These are phyloP conservation scores for Myochromella boudieri DNA, from an alignment of 768 basidiomycete genomes.

Conservation along the genomic window DNA sequence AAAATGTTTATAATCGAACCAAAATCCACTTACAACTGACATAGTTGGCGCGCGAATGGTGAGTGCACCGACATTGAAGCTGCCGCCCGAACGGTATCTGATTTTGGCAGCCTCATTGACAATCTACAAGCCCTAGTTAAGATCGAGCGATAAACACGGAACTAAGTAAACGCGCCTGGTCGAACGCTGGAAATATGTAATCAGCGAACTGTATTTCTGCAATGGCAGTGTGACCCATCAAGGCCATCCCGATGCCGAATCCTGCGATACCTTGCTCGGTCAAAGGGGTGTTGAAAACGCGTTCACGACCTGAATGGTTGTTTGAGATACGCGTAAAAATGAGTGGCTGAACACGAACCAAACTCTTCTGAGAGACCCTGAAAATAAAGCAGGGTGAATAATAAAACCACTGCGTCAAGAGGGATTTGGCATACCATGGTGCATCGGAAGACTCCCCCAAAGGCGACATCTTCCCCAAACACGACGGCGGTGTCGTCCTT, in stretches of 20 bases:
- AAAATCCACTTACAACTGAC: constrained; percentile 64
- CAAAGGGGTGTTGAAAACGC: constrained; percentile 94
- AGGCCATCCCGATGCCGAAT: constrained; percentile 88
- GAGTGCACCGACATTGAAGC: constrained; percentile 77
- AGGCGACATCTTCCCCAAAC: constrained; percentile 90
- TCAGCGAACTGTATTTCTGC: constrained; percentile 92
- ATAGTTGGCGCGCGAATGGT: constrained; percentile 87
- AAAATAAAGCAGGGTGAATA: neutral
- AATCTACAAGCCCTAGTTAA: constrained; percentile 44
- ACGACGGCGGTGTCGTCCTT: constrained; percentile 89
- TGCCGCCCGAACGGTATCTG: constrained; percentile 85
- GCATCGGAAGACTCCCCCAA: constrained; percentile 93
- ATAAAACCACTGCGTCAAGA: neutral
- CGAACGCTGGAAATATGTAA: constrained; percentile 93
- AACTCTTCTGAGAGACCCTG: constrained; percentile 93
- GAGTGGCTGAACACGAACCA: constrained; percentile 44
- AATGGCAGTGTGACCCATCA: constrained; percentile 93
- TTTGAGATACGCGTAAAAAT: constrained; percentile 5
- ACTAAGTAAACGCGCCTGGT: constrained; percentile 57
- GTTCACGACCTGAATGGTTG: constrained; percentile 64
- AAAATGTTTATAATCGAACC: neutral
- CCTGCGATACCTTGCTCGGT: constrained; percentile 94
- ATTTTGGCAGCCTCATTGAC: constrained; percentile 96
- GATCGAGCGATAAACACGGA: neutral
- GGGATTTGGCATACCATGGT: constrained; percentile 63